Conservation (phyloP, 2,329 filamentous ascomycete species). For the Pseudogymnoascus sp. region DNA sequence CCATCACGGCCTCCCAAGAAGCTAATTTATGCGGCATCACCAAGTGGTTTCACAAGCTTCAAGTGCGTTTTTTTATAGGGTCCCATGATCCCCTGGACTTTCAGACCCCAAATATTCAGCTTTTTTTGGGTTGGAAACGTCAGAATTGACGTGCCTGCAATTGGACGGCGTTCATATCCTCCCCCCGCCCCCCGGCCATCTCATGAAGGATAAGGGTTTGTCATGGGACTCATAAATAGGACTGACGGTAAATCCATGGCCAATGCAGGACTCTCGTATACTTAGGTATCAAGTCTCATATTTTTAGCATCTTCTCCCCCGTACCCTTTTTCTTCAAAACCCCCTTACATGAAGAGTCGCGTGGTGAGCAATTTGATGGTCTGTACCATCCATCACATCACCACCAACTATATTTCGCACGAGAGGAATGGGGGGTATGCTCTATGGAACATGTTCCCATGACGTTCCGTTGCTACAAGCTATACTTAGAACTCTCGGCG, state of each 20-base stretch:
- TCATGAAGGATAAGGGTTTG: background rate
- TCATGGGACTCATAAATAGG: background rate
- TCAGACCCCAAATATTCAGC: background rate
- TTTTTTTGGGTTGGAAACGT: background rate
- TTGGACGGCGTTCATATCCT: background rate
- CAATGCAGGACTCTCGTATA: background rate
- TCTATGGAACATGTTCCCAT: background rate
- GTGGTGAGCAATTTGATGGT: background rate
- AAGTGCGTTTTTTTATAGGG: background rate
- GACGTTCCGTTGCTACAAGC: background rate
- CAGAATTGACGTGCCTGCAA: background rate
- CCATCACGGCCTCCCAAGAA: background rate
- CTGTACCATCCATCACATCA: background rate
- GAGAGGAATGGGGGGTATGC: background rate
- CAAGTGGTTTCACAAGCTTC: background rate
- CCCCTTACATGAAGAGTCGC: background rate
- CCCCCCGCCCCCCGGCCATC: background rate
- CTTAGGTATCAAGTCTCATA: background rate
- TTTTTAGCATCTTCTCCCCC: background rate
- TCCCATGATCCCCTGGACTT: background rate
- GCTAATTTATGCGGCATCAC: background rate
- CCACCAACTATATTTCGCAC: background rate
- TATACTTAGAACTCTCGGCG: background rate
- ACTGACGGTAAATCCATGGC: background rate
- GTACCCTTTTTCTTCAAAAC: background rate